Conservation (phyloP, 306 rosid species). For the cucumber (Cucumis sativus) region DNA sequence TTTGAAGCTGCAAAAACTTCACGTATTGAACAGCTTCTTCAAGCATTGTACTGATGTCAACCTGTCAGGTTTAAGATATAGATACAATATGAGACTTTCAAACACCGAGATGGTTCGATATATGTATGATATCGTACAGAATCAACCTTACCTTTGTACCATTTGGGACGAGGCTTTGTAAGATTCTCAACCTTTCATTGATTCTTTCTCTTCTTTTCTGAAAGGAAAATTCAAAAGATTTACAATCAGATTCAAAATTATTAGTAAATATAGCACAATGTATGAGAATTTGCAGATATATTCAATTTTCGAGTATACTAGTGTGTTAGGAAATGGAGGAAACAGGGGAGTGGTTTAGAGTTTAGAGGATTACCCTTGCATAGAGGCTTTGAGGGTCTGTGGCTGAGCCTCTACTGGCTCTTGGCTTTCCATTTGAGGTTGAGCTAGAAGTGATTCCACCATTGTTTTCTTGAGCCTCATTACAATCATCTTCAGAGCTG, state of each 20-base stretch:
- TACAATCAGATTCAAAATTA: too few relatives aligned
- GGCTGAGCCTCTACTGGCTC: slow-evolving; percentile 42
- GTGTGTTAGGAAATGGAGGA: not conserved
- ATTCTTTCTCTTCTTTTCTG: slow-evolving; percentile 91
- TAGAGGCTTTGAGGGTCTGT: slow-evolving; percentile 77
- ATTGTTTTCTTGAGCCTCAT: slow-evolving; percentile 30
- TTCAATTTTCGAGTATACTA: too few relatives aligned
- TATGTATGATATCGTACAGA: not conserved
- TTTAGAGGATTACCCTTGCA: slow-evolving; percentile 46
- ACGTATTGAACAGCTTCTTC: slow-evolving; percentile 88
- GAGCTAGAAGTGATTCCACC: slow-evolving; percentile 32
- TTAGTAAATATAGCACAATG: too few relatives aligned
- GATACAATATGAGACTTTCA: not conserved
- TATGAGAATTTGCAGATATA: too few relatives aligned
- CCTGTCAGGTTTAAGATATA: slow-evolving; percentile 29
- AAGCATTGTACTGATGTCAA: slow-evolving; percentile 94
- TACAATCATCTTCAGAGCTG: slow-evolving; percentile 53
- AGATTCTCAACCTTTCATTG: slow-evolving; percentile 53
- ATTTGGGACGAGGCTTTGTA: slow-evolving; percentile 78
- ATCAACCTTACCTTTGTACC: slow-evolving; percentile 65
- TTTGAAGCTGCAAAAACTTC: slow-evolving; percentile 83
- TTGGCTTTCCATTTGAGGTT: slow-evolving; percentile 36
- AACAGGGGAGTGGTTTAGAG: not conserved
- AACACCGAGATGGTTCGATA: not conserved
- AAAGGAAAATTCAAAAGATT: slow-evolving; percentile 6